Evolutionary conservation across 805 yeast genomes (phyloP).

Genomic region (Myxozyma neotropica): DNA sequence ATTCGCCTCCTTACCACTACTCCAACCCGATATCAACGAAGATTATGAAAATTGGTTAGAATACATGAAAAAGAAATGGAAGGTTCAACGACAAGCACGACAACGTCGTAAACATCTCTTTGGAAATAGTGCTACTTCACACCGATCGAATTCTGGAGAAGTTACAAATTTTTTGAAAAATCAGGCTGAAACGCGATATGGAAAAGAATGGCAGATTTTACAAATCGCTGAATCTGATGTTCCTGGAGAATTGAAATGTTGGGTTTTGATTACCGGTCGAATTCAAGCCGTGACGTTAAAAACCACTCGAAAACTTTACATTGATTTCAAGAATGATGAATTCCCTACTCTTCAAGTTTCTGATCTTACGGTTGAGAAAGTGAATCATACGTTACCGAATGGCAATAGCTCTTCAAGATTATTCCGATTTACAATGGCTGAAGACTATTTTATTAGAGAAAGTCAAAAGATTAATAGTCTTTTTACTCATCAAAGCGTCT

Average conservation of each 20-base stretch:
- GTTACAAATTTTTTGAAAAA: slow-evolving; percentile 71
- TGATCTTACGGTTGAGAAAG: slow-evolving; percentile 59
- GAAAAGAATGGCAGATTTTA: slow-evolving; percentile 82
- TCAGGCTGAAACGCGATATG: slow-evolving; percentile 72
- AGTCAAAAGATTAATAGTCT: slow-evolving; percentile 59
- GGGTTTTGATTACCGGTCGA: slow-evolving; percentile 66
- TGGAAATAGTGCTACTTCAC: slow-evolving; percentile 60
- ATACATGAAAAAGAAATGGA: slow-evolving; percentile 90
- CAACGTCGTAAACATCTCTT: slow-evolving; percentile 74
- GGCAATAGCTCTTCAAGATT: slow-evolving; percentile 56
- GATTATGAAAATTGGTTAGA: slow-evolving; percentile 55
- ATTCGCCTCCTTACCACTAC: slow-evolving; percentile 49
- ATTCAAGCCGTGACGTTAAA: slow-evolving; percentile 73
- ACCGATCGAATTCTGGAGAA: slow-evolving; percentile 45
- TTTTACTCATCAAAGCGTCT: slow-evolving; percentile 60
- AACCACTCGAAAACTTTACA: slow-evolving; percentile 71
- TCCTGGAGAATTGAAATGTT: slow-evolving; percentile 80
- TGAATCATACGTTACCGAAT: slow-evolving; percentile 67
- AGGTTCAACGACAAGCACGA: slow-evolving; percentile 68
- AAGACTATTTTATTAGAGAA: slow-evolving; percentile 60
- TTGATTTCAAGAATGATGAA: slow-evolving; percentile 59
- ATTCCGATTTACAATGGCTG: slow-evolving; percentile 70
- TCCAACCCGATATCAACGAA: slow-evolving; percentile 39
- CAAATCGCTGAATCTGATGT: slow-evolving; percentile 61
- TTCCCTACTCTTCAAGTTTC: slow-evolving; percentile 47